Conservation (phyloP, 2,329 filamentous ascomycete genomes). For the Emericellopsis atlantica region DNA sequence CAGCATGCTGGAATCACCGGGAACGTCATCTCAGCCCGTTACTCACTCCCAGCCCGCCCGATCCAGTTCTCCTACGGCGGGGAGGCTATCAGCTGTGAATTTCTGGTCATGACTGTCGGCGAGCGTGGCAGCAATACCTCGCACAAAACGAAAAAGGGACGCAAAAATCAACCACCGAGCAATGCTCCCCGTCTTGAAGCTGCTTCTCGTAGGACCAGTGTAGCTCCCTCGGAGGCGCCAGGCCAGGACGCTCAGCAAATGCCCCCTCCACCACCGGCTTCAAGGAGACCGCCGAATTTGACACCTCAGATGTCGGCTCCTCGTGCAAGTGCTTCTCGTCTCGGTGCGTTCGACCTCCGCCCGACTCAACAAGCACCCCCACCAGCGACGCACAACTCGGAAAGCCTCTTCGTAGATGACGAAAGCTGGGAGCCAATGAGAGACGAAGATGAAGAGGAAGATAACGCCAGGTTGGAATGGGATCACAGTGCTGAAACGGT, state of each 20-base stretch:
- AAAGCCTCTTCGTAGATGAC: constrained; percentile 66
- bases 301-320: constrained; percentile 19
- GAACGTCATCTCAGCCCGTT: constrained; percentile 53
- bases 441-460: constrained; percentile 49
- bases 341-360: constrained; percentile 30
- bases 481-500: constrained; percentile 55
- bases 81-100: constrained; percentile 60
- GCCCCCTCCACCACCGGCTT: constrained; percentile 11
- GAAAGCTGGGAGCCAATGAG: constrained; percentile 61
- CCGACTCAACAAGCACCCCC: constrained; percentile 31
- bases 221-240: constrained; percentile 20
- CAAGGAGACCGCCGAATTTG: constrained; percentile 12
- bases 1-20: constrained; percentile 60
- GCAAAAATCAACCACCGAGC: constrained; percentile 20
- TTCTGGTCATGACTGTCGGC: constrained; percentile 72
- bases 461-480: constrained; percentile 56
- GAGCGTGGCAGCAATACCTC: constrained; percentile 39
- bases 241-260: constrained; percentile 6
- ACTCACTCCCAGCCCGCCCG: constrained; percentile 59
- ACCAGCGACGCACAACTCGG: constrained; percentile 45
- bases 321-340: constrained; percentile 19
- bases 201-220: constrained; percentile 29
- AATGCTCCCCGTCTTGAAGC: constrained; percentile 32
- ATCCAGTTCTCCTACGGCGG: constrained; percentile 61
- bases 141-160: constrained; percentile 33